phyloP scores from a whole-genome alignment of 768 basidiomycete species.

The Mrakia blollopis region DNA sequence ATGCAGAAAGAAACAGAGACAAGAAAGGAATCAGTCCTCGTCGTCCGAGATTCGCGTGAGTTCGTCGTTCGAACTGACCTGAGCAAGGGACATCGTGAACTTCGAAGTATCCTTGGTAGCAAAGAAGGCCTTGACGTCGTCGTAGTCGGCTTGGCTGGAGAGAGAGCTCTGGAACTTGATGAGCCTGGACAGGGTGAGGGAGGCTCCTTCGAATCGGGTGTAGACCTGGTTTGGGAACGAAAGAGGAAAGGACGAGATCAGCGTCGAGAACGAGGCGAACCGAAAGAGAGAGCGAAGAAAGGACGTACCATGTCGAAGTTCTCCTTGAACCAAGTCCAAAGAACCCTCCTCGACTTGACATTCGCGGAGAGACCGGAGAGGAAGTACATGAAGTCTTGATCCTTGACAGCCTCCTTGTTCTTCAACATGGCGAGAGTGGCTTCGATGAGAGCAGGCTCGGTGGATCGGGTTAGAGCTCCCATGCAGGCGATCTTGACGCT shows the following conservation, averaged over 20 bases:
- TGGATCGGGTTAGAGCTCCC: conserved; percentile 59
- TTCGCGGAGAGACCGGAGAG: conserved; percentile 59
- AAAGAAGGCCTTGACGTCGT: conserved; percentile 66
- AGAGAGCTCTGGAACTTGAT: conserved; percentile 51
- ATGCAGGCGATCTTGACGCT: conserved; percentile 56
- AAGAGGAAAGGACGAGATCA: conserved; percentile 50
- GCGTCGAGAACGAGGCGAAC: conserved; percentile 33
- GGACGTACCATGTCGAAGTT: conserved; percentile 53
- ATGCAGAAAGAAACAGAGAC: background rate
- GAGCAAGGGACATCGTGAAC: conserved; percentile 43
- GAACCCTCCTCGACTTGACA: conserved; percentile 52
- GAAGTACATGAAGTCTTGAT: conserved; percentile 60
- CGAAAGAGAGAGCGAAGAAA: conserved; percentile 34
- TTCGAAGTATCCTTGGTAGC: conserved; percentile 51
- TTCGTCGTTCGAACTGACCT: background rate
- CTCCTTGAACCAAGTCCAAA: conserved; percentile 62
- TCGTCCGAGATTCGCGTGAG: background rate
- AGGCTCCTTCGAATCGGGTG: conserved; percentile 11
- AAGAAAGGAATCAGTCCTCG: background rate
- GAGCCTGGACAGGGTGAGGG: conserved; percentile 30
- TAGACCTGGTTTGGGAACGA: conserved; percentile 35
- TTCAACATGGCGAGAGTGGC: conserved; percentile 61
- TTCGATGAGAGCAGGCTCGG: conserved; percentile 56
- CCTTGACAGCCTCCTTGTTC: conserved; percentile 46
- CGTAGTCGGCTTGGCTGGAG: conserved; percentile 63